These are phyloP conservation scores for Sphenostylis stenocarpa DNA, from an alignment of 306 rosid species.

Conservation along the genomic window DNA sequence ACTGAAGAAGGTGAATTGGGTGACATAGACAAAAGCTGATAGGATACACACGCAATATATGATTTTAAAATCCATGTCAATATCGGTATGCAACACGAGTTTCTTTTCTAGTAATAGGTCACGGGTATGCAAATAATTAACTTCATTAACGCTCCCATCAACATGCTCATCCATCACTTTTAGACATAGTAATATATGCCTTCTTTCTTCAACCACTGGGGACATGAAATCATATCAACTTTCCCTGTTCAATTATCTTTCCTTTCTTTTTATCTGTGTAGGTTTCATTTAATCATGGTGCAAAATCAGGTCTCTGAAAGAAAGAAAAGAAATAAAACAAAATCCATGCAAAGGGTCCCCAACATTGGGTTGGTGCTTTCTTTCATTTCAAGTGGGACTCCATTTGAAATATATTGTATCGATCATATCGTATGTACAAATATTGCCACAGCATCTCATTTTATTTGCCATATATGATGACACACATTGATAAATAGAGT, in stretches of 20 bases:
- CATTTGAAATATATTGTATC: neutral
- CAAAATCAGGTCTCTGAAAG: neutral
- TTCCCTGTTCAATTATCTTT: conserved; percentile 26
- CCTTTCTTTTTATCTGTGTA: neutral
- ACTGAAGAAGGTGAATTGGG: neutral
- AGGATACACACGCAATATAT: neutral
- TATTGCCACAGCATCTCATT: neutral
- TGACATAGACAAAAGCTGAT: conserved; percentile 8
- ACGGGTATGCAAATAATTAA: conserved; percentile 32
- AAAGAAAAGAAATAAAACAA: neutral
- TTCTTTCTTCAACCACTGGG: conserved; percentile 44
- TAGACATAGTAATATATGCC: conserved; percentile 34
- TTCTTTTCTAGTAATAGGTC: conserved; percentile 7
- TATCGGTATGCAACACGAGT: neutral
- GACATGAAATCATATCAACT: conserved; percentile 25
- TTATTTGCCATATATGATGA: neutral
- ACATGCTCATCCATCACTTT: conserved; percentile 37
- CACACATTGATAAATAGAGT: neutral
- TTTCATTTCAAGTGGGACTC: conserved; percentile 34
- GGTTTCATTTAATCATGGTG: conserved; percentile 46
- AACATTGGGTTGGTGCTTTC: conserved; percentile 37
- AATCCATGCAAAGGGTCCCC: conserved; percentile 39
- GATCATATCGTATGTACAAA: neutral
- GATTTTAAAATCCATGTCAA: neutral
- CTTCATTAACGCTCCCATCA: conserved; percentile 44